These are phyloP conservation scores for Phytophthora fragariae DNA, from an alignment of 352 stramenopile species.

Conservation along the genomic window DNA sequence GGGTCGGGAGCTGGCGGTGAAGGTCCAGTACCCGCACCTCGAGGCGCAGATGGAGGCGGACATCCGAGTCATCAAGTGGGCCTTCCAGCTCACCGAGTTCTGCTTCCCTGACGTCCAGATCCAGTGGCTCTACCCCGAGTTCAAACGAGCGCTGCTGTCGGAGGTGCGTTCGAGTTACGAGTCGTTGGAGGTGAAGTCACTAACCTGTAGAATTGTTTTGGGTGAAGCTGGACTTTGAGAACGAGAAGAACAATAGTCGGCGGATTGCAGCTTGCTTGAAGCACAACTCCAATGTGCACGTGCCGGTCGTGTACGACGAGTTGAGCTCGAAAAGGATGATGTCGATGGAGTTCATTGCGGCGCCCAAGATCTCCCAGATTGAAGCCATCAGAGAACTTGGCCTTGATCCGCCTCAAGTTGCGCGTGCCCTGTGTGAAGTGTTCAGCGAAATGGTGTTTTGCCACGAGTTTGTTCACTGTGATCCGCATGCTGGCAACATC, in stretches of 20 bases:
- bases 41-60: slow-evolving; percentile 78
- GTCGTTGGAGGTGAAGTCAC: background rate
- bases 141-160: slow-evolving; percentile 78
- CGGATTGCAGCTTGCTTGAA: slow-evolving; percentile 69
- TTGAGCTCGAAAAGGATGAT: slow-evolving; percentile 92
- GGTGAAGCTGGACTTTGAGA: slow-evolving; percentile 82
- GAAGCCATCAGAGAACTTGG: slow-evolving; percentile 82
- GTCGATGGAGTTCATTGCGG: slow-evolving; percentile 98
- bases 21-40: slow-evolving; percentile 96
- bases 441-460: slow-evolving; percentile 97
- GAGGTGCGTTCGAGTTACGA: slow-evolving; percentile 51
- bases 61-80: slow-evolving; percentile 74
- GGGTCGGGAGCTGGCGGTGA: slow-evolving; percentile 94
- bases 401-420: slow-evolving; percentile 85
- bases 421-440: slow-evolving; percentile 89
- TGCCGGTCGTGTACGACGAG: slow-evolving; percentile 90
- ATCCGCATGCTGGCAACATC: slow-evolving; percentile 97
- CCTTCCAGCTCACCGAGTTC: slow-evolving; percentile 67
- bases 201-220: background rate
- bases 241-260: slow-evolving; percentile 84
- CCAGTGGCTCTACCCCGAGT: slow-evolving; percentile 97
- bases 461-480: slow-evolving; percentile 96
- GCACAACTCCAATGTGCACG: slow-evolving; percentile 63
- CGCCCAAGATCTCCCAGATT: slow-evolving; percentile 93
- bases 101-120: slow-evolving; percentile 93